Evolutionary conservation across 805 yeast genomes (phyloP).

Genomic region (Tetrapisispora fleetii): DNA sequence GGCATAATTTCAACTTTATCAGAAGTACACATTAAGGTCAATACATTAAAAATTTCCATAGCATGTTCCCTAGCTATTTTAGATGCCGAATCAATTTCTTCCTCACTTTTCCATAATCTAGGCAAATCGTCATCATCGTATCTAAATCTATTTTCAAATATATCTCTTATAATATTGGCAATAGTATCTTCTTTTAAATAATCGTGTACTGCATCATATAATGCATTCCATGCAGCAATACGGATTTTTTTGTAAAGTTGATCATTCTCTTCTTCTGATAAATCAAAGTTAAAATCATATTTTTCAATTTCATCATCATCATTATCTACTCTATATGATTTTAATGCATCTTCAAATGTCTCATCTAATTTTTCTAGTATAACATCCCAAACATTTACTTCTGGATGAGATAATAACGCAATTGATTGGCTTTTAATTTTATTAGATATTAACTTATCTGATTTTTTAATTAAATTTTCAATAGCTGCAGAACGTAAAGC

Average conservation of each 20-base stretch:
- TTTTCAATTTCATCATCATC: conserved; percentile 32
- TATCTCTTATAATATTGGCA: conserved; percentile 56
- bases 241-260: conserved; percentile 36
- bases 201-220: conserved; percentile 50
- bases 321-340: conserved; percentile 20
- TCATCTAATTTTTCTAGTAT: conserved; percentile 37
- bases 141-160: conserved; percentile 74
- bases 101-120: conserved; percentile 61
- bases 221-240: conserved; percentile 53
- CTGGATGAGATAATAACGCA: conserved; percentile 41
- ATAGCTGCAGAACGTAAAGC: conserved; percentile 34
- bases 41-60: conserved; percentile 45
- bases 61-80: conserved; percentile 55
- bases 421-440: conserved; percentile 43
- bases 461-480: conserved; percentile 33
- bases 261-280: conserved; percentile 34
- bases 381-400: conserved; percentile 50
- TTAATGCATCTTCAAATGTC: conserved; percentile 25
- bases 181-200: conserved; percentile 58
- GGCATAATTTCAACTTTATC: conserved; percentile 53
- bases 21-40: conserved; percentile 43
- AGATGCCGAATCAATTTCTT: conserved; percentile 62
- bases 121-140: conserved; percentile 81
- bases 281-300: conserved; percentile 62
- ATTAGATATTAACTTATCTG: conserved; percentile 38